phyloP scores from a whole-genome alignment of 352 stramenopile species.

The Phytopythium sindhum region DNA sequence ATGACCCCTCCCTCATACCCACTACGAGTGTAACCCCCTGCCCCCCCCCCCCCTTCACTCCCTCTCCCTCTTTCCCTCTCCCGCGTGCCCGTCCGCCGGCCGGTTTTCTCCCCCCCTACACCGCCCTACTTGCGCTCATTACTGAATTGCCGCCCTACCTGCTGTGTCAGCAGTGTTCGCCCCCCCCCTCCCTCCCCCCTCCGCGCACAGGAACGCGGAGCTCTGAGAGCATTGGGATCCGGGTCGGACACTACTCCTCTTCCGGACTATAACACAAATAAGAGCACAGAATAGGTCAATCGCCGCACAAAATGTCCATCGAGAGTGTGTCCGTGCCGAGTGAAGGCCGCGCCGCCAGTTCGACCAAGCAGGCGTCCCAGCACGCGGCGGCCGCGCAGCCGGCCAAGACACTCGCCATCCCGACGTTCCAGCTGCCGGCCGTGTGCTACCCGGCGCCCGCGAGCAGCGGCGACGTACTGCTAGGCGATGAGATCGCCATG shows the following conservation, averaged over 20 bases:
- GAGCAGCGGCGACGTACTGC: slow-evolving; percentile 39
- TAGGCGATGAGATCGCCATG: slow-evolving; percentile 63
- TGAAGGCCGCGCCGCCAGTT: slow-evolving; percentile 4
- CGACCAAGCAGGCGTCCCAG: slow-evolving; percentile 6
- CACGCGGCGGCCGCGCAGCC: too few species aligned
- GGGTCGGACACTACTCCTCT: background rate
- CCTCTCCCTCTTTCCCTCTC: slow-evolving; percentile 3
- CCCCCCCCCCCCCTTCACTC: background rate
- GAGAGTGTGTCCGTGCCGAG: slow-evolving; percentile 25
- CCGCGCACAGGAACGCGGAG: slow-evolving; percentile 10
- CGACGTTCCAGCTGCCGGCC: slow-evolving; percentile 21
- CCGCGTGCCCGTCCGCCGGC: background rate
- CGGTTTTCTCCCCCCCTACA: background rate
- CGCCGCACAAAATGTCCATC: slow-evolving; percentile 39
- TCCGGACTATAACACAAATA: background rate
- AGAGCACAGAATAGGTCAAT: background rate
- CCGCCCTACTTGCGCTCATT: slow-evolving; percentile 5
- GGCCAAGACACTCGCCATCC: slow-evolving; percentile 10
- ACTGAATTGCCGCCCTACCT: slow-evolving; percentile 6
- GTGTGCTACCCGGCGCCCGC: slow-evolving; percentile 11
- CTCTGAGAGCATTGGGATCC: background rate
- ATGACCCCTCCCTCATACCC: background rate
- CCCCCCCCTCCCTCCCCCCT: background rate
- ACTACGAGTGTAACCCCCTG: background rate
- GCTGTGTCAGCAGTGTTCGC: background rate